Conservation (phyloP, 306 rosid species). For the Quercus variabilis region DNA sequence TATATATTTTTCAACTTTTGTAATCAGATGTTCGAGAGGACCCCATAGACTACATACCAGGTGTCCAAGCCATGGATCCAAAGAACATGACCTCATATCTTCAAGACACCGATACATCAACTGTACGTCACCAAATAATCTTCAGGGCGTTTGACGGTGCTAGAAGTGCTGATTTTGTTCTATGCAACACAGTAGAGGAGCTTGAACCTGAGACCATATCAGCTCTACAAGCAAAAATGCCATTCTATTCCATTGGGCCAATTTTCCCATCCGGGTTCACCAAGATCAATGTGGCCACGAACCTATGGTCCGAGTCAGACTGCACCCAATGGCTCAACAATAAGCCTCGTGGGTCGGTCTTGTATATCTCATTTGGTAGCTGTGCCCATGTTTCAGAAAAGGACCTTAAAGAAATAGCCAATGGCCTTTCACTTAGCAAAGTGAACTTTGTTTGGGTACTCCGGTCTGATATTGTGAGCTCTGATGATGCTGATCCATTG, state of each 20-base stretch:
- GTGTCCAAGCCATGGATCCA: slow-evolving; percentile 45
- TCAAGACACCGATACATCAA: slow-evolving; percentile 31
- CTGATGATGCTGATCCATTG: slow-evolving; percentile 34
- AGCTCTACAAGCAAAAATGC: slow-evolving; percentile 25
- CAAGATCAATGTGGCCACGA: slow-evolving; percentile 40
- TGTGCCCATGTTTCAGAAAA: slow-evolving; percentile 39
- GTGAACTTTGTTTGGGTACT: slow-evolving; percentile 53
- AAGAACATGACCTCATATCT: slow-evolving; percentile 49
- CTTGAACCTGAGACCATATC: slow-evolving; percentile 39
- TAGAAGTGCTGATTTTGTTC: slow-evolving; percentile 36
- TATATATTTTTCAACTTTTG: too few species aligned
- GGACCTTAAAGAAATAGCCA: slow-evolving; percentile 36
- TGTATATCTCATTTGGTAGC: slow-evolving; percentile 60
- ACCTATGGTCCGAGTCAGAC: slow-evolving; percentile 60
- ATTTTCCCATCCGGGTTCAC: slow-evolving; percentile 44
- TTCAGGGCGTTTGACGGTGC: slow-evolving; percentile 38
- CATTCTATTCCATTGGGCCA: slow-evolving; percentile 59
- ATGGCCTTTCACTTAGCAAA: slow-evolving; percentile 40
- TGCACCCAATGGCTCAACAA: slow-evolving; percentile 58
- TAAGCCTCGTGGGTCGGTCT: slow-evolving; percentile 44
- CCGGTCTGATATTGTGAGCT: slow-evolving; percentile 52
- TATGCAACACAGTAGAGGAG: slow-evolving; percentile 49
- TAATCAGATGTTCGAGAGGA: slow-evolving; percentile 36
- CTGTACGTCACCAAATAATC: slow-evolving; percentile 42
- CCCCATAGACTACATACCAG: slow-evolving; percentile 56